These are phyloP conservation scores for Trematosphaeria pertusa DNA, from an alignment of 2,329 filamentous ascomycete species.

Conservation along the genomic window DNA sequence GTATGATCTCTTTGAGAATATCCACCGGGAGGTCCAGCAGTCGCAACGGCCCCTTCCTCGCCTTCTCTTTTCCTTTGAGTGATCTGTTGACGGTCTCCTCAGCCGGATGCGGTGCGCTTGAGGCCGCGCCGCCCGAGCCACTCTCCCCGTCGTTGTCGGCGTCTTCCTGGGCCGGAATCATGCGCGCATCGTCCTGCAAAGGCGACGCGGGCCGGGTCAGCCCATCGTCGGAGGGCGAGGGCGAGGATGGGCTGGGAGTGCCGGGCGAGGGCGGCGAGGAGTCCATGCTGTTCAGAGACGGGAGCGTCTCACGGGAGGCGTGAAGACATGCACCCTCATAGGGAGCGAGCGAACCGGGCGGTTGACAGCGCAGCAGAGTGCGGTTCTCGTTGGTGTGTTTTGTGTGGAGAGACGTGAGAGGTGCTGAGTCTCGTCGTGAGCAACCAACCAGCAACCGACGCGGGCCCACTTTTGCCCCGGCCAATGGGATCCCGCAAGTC, in stretches of 20 bases:
- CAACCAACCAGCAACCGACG: too few species aligned
- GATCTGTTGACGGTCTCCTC: conserved; percentile 50
- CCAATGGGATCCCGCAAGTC: too few species aligned
- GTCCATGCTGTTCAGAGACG: conserved; percentile 40
- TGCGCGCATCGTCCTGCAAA: conserved; percentile 30
- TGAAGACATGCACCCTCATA: conserved; percentile 39
- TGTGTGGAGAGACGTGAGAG: conserved; percentile 24
- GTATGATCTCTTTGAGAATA: conserved; percentile 78
- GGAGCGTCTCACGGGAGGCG: conserved; percentile 30
- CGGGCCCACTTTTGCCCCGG: too few species aligned
- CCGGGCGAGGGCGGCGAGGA: conserved; percentile 38
- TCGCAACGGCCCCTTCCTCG: conserved; percentile 63
- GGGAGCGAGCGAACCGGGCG: conserved; percentile 25
- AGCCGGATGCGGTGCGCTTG: conserved; percentile 18
- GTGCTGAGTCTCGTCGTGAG: too few species aligned
- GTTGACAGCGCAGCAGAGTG: conserved; percentile 28
- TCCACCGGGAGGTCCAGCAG: conserved; percentile 80
- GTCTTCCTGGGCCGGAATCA: conserved; percentile 18
- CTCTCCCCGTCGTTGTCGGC: conserved; percentile 20
- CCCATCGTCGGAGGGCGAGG: conserved; percentile 34
- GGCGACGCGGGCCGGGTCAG: conserved; percentile 24
- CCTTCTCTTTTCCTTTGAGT: conserved; percentile 58
- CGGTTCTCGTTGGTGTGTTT: conserved; percentile 28
- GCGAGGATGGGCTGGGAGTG: conserved; percentile 37
- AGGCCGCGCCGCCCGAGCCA: conserved; percentile 12